Conservation (phyloP, 176 grass and related monocot genomes). For the Alloteropsis semialata region DNA sequence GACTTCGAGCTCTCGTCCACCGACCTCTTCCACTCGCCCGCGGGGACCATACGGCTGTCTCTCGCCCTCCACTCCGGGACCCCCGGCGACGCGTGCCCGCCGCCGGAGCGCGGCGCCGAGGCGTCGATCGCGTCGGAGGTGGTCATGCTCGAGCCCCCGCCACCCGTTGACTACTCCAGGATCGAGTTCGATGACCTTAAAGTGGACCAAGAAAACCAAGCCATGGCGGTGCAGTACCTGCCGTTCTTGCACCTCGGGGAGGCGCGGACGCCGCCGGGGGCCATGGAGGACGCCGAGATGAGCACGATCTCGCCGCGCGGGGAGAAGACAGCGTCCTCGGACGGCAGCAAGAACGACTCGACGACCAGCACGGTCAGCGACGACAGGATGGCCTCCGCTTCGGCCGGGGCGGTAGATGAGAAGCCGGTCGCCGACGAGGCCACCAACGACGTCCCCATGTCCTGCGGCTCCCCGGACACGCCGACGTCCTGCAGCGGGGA, state of each 20-base stretch:
- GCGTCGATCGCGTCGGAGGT: slow-evolving; percentile 81
- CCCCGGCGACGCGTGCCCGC: background rate
- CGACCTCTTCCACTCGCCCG: slow-evolving; percentile 73
- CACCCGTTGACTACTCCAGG: slow-evolving; percentile 37
- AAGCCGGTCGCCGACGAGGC: background rate
- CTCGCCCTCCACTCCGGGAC: slow-evolving; percentile 42
- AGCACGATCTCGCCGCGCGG: slow-evolving; percentile 9
- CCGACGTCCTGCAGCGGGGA: slow-evolving; percentile 49
- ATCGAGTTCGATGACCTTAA: slow-evolving; percentile 73
- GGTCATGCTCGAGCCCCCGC: slow-evolving; percentile 47
- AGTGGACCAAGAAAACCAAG: slow-evolving; percentile 55
- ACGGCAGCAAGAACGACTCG: slow-evolving; percentile 51
- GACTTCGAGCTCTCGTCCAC: slow-evolving; percentile 88
- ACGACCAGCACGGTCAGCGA: slow-evolving; percentile 44
- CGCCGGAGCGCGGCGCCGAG: background rate
- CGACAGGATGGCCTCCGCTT: slow-evolving; percentile 22
- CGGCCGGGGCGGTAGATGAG: background rate
- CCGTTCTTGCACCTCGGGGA: slow-evolving; percentile 57
- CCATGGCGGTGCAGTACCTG: slow-evolving; percentile 79
- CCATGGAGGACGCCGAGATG: slow-evolving; percentile 50
- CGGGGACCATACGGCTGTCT: slow-evolving; percentile 60
- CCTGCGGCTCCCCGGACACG: slow-evolving; percentile 44
- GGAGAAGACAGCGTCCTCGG: slow-evolving; percentile 21
- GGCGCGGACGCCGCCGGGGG: background rate
- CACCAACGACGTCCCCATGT: background rate